Evolutionary conservation across 495 filamentous ascomycete genomes (phyloP).

Genomic region (Platismatia glauca): DNA sequence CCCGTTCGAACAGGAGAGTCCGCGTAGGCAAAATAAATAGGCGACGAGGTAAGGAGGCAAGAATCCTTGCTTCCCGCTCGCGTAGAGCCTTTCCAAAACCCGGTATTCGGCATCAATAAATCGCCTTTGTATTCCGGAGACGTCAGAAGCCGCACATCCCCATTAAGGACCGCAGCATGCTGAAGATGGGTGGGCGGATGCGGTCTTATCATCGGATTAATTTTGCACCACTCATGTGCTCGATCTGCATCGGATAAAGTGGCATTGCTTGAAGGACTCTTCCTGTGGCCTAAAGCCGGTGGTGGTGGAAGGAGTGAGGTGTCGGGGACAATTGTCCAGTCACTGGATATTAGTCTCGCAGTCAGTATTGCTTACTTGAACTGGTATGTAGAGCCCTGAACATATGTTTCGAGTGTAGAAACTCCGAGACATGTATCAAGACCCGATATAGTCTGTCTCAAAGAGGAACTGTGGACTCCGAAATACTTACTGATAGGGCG

Average conservation of each 20-base stretch:
- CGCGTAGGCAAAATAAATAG: constrained; percentile 59
- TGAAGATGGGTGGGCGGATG: constrained; percentile 36
- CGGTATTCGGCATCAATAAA: constrained; percentile 27
- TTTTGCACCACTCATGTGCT: constrained; percentile 60
- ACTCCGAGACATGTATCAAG: not conserved
- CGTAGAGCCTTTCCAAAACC: constrained; percentile 40
- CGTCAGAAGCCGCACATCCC: constrained; percentile 38
- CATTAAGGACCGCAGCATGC: constrained; percentile 32
- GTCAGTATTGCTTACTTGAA: not conserved
- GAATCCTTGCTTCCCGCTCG: constrained; percentile 33
- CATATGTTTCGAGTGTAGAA: not conserved
- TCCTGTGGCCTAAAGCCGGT: constrained; percentile 57
- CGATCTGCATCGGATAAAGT: constrained; percentile 56
- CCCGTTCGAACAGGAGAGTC: constrained; percentile 58
- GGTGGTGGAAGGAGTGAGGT: constrained; percentile 75
- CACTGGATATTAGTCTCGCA: constrained; percentile 22
- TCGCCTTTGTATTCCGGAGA: constrained; percentile 42
- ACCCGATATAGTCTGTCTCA: not conserved
- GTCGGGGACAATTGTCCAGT: constrained; percentile 77
- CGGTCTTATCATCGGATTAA: constrained; percentile 55
- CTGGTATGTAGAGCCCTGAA: not conserved
- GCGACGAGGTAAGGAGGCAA: constrained; percentile 55
- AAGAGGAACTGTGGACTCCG: not conserved
- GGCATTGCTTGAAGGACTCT: constrained; percentile 67
- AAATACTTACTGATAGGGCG: constrained; percentile 46